phyloP scores from a whole-genome alignment of 176 grass and related monocot genomes.

The Typha latifolia region DNA sequence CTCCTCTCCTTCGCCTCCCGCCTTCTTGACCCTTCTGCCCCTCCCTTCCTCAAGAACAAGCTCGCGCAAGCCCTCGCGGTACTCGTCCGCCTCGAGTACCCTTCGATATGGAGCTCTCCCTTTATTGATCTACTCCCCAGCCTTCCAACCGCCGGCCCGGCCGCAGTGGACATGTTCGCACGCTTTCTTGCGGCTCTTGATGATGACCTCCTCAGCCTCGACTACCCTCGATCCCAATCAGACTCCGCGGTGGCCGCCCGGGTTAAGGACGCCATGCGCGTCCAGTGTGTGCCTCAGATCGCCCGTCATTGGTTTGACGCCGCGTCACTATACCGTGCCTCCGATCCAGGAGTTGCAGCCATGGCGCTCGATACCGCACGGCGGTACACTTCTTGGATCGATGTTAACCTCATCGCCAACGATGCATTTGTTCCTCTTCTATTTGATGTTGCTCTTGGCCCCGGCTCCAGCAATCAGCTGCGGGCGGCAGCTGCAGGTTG shows the following conservation, averaged over 20 bases:
- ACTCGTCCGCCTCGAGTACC: conserved; percentile 74
- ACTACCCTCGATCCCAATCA: conserved; percentile 52
- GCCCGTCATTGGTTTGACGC: conserved; percentile 73
- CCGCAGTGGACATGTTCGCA: conserved; percentile 79
- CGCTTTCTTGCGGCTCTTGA: conserved; percentile 62
- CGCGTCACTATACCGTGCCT: conserved; percentile 33
- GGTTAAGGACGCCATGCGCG: conserved; percentile 88
- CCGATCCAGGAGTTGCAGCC: conserved; percentile 41
- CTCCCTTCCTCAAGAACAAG: conserved; percentile 80
- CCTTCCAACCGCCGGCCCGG: conserved; percentile 27
- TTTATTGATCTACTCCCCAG: conserved; percentile 53
- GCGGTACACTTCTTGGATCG: conserved; percentile 88
- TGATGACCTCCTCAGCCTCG: conserved; percentile 83
- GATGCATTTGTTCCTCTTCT: conserved; percentile 73
- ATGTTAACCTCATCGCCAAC: conserved; percentile 77
- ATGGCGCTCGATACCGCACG: conserved; percentile 56
- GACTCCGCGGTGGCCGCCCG: conserved; percentile 52
- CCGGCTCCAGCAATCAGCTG: conserved; percentile 34
- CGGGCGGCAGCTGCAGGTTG: conserved; percentile 54
- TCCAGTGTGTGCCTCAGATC: conserved; percentile 90
- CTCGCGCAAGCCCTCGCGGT: conserved; percentile 70
- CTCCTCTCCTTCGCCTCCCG: conserved; percentile 50
- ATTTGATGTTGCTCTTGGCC: conserved; percentile 67
- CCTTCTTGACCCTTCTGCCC: conserved; percentile 37
- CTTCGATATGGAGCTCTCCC: conserved; percentile 49